Evolutionary conservation across 2,329 filamentous ascomycete species (phyloP), one percentile per base, ranked within the genome.

Genomic region (Ascochyta koolunga): DNA sequence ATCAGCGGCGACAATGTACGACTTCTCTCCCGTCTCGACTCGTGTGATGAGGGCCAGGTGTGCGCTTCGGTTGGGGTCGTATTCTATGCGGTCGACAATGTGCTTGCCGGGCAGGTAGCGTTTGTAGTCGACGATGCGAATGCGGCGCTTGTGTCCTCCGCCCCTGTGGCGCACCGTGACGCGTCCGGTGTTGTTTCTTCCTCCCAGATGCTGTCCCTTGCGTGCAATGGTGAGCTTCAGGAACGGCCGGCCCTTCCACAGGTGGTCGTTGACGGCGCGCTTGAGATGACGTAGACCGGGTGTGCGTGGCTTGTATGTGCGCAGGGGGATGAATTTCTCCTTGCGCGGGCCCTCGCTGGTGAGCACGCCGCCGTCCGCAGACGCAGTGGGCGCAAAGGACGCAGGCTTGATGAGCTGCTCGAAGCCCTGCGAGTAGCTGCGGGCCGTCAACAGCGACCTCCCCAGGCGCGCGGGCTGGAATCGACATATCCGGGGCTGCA

Each of bases 1-100:
- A 65, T 99, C 95, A 0, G 95, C 86, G n/a, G 95, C 95, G 54
- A 99, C 82, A 61, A 99, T 96, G 76, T 99, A 99, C 62, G 88
- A 91, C 78, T 95, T 88, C 62, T 83, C 84, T 11, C 86, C 84
- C 0, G 89, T 93, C 41, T 86, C 83, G 61, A 91, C 80, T 66
- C 89, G 87, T 43, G 86, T 92, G 41, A 97, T 70, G 50, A 99
- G 82, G 5, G 95, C 95, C 75, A 99, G 93, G 73, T 99, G 95
- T 13, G 93, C 91, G 67, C 87, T 96, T 45, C 95, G 89, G 62
- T 91, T 91, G 0, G 95, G 95, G 68, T 99, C 96, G 75, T 98
- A 93, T 76, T 99, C 95, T 69, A 99, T 95, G 57, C 95, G 86
- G 72, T 98, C 93, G 49, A 99, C 93, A 15, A 88, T 77, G 67